Conservation (phyloP, 306 rosid species). For the Rosa rugosa region DNA sequence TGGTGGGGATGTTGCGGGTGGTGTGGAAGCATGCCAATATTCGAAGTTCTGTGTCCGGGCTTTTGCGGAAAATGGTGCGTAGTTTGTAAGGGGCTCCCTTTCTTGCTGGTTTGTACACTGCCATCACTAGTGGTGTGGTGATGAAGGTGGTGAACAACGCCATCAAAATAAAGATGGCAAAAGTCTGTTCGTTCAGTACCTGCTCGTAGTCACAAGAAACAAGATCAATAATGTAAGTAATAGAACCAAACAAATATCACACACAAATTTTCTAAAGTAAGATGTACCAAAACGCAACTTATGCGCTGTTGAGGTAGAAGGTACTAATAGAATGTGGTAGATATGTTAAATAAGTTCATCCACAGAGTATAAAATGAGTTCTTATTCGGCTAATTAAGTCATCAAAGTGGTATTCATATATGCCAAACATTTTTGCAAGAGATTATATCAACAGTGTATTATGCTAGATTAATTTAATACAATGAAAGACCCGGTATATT, state of each 20-base stretch:
- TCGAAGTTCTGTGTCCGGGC: constrained; percentile 47
- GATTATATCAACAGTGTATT: too few species aligned
- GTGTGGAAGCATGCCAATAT: constrained; percentile 70
- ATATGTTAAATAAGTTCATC: not conserved
- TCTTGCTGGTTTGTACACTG: constrained; percentile 63
- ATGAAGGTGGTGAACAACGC: constrained; percentile 75
- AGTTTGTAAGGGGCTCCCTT: constrained; percentile 67
- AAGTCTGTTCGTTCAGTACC: constrained; percentile 72
- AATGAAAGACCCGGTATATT: too few species aligned
- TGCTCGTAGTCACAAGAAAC: constrained; percentile 12
- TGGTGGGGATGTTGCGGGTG: constrained; percentile 55
- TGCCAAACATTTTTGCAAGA: too few species aligned
- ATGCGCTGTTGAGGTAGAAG: too few species aligned
- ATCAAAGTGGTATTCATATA: too few species aligned
- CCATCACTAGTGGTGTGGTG: constrained; percentile 70
- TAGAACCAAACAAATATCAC: not conserved
- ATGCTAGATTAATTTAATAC: too few species aligned
- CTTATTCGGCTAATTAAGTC: not conserved
- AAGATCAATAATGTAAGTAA: not conserved
- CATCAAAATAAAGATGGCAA: constrained; percentile 71
- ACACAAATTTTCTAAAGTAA: too few species aligned
- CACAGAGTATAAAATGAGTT: not conserved
- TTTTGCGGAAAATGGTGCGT: constrained; percentile 45
- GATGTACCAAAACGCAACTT: too few species aligned
- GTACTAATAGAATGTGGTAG: too few species aligned